Base-by-base conservation (phyloP, 129 eudicot genomes). In the sunflower (Helianthus annuus) region DNA sequence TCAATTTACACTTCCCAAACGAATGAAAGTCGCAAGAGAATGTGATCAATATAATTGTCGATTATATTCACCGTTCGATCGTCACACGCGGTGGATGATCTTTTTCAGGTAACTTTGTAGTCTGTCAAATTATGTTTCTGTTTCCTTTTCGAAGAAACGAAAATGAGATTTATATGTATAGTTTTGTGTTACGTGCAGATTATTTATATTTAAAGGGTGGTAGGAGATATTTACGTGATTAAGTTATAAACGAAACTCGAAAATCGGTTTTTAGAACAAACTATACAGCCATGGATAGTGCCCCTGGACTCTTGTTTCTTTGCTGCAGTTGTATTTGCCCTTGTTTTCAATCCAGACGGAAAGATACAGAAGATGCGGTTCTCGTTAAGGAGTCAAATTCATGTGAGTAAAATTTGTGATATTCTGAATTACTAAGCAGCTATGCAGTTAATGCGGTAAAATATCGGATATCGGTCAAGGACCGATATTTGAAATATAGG, bases 241-340 rank as follows among this genome's bases (percentile, higher is more conserved):
- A 63, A n/a, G 81, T 76, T 34, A 66, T 74, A 78, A 83, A 80
- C 71, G 86, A 84, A 83, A 71, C 72, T 39, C 24, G 65, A 0
- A 68, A 77, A 58, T 66, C 82, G 60, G 9, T 78, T 11, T 84
- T 81, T 53, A 71, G 62, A 53, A 53, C 91, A n/a, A 94, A 81
- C 59, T 44, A 63, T 38, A 54, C 76, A 19, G 85, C 81, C 70
- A 79, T 93, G 84, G 97, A 83, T 61, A 9, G 46, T 6, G 82
- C 69, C 48, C 80, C 93, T 1, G 94, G 79, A 68, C 44, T 86
- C 64, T 68, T 91, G 45, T 42, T 86, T 74, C 46, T 84, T 7
- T 86, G 88, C 73, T 88, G 97, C 69, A 75, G 71, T 56, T 59
- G 75, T 34, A 60, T 89, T 58, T 92, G 93, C 67, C 91, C 92